Conservation (phyloP, 345 rosid species). For the Citrus maxima region DNA sequence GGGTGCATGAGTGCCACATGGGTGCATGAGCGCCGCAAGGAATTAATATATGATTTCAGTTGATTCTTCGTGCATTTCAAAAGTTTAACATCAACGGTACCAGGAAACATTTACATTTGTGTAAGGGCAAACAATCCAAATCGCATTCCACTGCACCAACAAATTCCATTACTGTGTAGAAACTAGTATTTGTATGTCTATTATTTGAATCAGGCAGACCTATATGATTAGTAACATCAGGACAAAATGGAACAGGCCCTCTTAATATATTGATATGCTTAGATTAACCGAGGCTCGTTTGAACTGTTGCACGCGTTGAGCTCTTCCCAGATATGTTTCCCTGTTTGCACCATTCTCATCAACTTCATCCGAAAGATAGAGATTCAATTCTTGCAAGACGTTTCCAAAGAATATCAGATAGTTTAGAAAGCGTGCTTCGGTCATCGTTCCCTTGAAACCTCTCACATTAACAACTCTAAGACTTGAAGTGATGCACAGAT, state of each 20-base stretch:
- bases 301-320: background rate
- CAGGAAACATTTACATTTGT: background rate
- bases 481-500: conserved; percentile 22
- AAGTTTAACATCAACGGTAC: background rate
- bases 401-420: conserved; percentile 22
- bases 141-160: background rate
- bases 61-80: background rate
- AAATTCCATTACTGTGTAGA: background rate
- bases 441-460: conserved; percentile 20
- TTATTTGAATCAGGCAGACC: background rate
- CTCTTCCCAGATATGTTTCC: background rate
- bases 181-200: background rate
- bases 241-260: background rate
- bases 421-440: conserved; percentile 17
- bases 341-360: conserved; percentile 1
- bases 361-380: conserved; percentile 13
- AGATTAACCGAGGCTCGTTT: background rate
- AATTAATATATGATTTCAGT: background rate
- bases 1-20: background rate
- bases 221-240: background rate
- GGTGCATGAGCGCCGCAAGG: background rate
- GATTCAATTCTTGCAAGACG: conserved; percentile 22
- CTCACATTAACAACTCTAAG: conserved; percentile 38
- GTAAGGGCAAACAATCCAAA: background rate
- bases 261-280: background rate